Percentiles rank a stretch among this genome's conserved stretches.
Conservation (phyloP, 129 eudicot species). For the Centaurea solstitialis region DNA sequence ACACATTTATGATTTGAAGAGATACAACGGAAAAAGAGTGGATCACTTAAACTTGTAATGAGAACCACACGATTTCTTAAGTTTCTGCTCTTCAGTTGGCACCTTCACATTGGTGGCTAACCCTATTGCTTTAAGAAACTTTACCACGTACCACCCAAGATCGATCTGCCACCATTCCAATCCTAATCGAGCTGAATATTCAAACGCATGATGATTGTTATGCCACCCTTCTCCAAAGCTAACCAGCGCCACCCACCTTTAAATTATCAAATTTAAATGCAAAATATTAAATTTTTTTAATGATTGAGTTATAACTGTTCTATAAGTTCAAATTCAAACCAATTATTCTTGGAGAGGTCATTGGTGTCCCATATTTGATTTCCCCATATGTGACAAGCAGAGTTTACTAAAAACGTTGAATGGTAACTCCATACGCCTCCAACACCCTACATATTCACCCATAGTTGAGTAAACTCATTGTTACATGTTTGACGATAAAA, state of each 20-base stretch:
- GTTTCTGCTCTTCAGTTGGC: slow-evolving; percentile 44
- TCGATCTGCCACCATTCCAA: slow-evolving; percentile 71
- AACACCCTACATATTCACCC: slow-evolving; percentile 6
- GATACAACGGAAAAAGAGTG: too few relatives aligned
- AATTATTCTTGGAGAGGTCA: slow-evolving; percentile 41
- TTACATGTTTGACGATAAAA: too few relatives aligned
- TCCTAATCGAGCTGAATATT: slow-evolving; percentile 66
- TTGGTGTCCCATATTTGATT: slow-evolving; percentile 48
- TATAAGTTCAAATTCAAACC: background rate
- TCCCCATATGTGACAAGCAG: slow-evolving; percentile 71
- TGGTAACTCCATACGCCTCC: background rate
- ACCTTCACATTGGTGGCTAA: slow-evolving; percentile 61
- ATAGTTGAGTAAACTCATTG: background rate
- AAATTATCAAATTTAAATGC: background rate
- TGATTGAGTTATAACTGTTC: background rate
- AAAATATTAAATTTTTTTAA: background rate
- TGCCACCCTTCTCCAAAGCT: slow-evolving; percentile 76
- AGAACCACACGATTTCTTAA: background rate
- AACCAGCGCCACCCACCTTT: slow-evolving; percentile 65
- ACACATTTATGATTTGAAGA: background rate
- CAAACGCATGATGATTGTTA: slow-evolving; percentile 70
- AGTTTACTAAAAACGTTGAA: slow-evolving; percentile 46
- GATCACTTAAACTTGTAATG: background rate
- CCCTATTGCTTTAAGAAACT: slow-evolving; percentile 49
- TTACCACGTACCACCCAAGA: slow-evolving; percentile 52